Conservation (phyloP, 2,329 filamentous ascomycete species). For the Beauveria pseudobassiana region DNA sequence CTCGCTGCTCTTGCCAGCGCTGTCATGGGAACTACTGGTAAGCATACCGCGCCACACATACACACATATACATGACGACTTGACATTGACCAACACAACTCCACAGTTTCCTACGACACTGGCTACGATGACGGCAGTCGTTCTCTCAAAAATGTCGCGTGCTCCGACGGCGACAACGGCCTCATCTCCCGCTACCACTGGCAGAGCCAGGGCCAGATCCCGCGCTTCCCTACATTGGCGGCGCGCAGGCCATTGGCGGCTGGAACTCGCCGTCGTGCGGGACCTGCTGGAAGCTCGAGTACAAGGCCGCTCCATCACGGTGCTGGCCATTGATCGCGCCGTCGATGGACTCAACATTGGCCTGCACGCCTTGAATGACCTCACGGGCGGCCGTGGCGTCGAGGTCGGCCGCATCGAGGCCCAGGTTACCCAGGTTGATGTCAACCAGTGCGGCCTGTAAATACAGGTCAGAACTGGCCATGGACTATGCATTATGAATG, state of each 20-base stretch:
- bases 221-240: constrained; percentile 48
- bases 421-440: constrained; percentile 33
- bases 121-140: constrained; percentile 58
- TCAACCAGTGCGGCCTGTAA: constrained; percentile 36
- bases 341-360: constrained; percentile 47
- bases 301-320: constrained; percentile 42
- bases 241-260: constrained; percentile 39
- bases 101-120: constrained; percentile 60
- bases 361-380: constrained; percentile 45
- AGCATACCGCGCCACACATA: background rate
- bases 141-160: constrained; percentile 50
- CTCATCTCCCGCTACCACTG: constrained; percentile 56
- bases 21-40: constrained; percentile 9
- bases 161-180: constrained; percentile 62
- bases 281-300: constrained; percentile 49
- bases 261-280: constrained; percentile 54
- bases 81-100: background rate
- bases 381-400: constrained; percentile 44
- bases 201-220: constrained; percentile 44
- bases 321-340: constrained; percentile 49
- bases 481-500: background rate
- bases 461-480: too few relatives aligned
- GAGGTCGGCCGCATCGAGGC: constrained; percentile 47
- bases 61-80: too few relatives aligned
- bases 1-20: constrained; percentile 31